Conservation (phyloP, 139 green algal species). For the Nannochloris sp. region DNA sequence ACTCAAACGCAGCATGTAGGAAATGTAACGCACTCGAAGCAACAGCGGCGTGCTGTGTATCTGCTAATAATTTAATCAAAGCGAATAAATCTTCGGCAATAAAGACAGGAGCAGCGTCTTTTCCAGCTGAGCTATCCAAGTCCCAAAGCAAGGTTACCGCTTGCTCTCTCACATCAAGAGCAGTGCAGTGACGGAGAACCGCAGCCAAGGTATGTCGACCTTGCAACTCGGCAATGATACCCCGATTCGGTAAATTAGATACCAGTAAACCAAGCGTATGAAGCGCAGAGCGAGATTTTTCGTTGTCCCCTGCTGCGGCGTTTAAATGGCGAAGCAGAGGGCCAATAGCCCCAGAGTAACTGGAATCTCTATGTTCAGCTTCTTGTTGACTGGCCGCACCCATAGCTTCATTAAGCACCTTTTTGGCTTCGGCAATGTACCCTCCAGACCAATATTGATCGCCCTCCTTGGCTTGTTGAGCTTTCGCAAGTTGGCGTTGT, state of each 20-base stretch:
- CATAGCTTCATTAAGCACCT: constrained; percentile 24
- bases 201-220: constrained; percentile 14
- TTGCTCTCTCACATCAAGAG: constrained; percentile 17
- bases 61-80: constrained; percentile 10
- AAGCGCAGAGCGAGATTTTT: constrained; percentile 7
- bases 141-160: constrained; percentile 31
- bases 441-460: not conserved
- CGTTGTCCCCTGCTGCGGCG: constrained; percentile 11
- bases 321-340: constrained; percentile 28
- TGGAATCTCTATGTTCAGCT: not conserved
- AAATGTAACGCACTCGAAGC: constrained; percentile 24
- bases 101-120: not conserved
- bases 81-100: constrained; percentile 4
- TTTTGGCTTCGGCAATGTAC: constrained; percentile 35
- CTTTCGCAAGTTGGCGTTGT: not conserved
- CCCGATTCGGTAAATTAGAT: constrained; percentile 32
- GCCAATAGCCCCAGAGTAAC: constrained; percentile 29
- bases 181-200: constrained; percentile 6
- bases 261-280: constrained; percentile 25
- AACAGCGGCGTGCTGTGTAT: not conserved
- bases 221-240: constrained; percentile 9
- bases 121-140: constrained; percentile 8
- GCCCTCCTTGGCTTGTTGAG: not conserved
- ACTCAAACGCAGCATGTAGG: not conserved
- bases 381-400: not conserved